phyloP scores from a whole-genome alignment of 1,139 yeast genomes.

The Blastobotrys aristatus region DNA sequence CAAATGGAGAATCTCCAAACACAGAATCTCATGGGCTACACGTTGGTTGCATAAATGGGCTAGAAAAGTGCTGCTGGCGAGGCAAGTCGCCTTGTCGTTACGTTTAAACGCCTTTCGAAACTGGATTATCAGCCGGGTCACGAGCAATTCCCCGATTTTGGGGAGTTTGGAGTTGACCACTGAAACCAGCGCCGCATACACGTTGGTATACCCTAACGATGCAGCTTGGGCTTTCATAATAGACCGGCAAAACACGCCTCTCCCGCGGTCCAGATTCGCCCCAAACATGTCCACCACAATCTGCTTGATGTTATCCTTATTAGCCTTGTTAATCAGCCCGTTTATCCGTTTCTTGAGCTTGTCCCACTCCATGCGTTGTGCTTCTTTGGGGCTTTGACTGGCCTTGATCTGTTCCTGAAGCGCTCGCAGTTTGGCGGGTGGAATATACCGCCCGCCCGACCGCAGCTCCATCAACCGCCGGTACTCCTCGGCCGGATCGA shows the following conservation, averaged over 20 bases:
- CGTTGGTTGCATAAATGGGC: constrained; percentile 62
- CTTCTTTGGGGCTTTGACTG: constrained; percentile 33
- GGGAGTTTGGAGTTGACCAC: constrained; percentile 67
- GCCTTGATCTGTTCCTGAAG: constrained; percentile 38
- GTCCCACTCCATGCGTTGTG: constrained; percentile 55
- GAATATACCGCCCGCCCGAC: constrained; percentile 47
- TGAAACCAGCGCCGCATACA: constrained; percentile 55
- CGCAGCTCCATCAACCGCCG: constrained; percentile 37
- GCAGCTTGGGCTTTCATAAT: constrained; percentile 53
- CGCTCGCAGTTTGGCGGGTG: constrained; percentile 47
- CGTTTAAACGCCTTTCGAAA: constrained; percentile 53
- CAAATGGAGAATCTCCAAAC: constrained; percentile 59
- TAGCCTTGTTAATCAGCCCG: constrained; percentile 45
- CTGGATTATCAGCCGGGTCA: constrained; percentile 51
- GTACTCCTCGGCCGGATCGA: constrained; percentile 38
- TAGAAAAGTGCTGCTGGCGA: constrained; percentile 46
- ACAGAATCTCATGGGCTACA: constrained; percentile 58
- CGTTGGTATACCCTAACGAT: constrained; percentile 41
- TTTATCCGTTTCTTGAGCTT: constrained; percentile 45
- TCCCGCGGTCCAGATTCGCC: constrained; percentile 53
- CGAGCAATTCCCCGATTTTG: constrained; percentile 56
- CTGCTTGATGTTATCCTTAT: constrained; percentile 44
- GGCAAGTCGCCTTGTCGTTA: constrained; percentile 44
- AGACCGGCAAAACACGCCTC: constrained; percentile 53
- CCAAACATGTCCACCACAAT: constrained; percentile 48